These are phyloP conservation scores for Haematococcus sp. DNA, from an alignment of 139 green algal species.

Conservation along the genomic window DNA sequence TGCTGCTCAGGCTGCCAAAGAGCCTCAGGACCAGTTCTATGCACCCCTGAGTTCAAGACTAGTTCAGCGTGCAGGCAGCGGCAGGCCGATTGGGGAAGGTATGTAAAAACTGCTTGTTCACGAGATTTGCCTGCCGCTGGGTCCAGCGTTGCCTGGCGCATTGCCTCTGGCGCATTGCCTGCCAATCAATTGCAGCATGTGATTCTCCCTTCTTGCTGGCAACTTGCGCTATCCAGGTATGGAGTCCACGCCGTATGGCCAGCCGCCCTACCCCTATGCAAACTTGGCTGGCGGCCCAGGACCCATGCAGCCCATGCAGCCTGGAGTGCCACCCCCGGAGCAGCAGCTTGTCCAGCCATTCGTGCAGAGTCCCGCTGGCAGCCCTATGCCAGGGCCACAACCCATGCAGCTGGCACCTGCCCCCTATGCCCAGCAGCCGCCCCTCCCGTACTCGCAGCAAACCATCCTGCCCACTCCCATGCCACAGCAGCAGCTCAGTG, in stretches of 20 bases:
- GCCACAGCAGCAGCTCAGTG: neutral
- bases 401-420: conserved; percentile 4
- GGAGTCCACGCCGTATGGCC: neutral
- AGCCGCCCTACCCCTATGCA: neutral
- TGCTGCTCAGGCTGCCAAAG: neutral
- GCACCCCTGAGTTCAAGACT: neutral
- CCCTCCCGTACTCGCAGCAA: neutral
- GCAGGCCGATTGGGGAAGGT: neutral
- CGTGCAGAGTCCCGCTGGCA: neutral
- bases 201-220: no score
- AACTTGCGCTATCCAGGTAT: no score
- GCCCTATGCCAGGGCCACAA: neutral
- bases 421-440: neutral
- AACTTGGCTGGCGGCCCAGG: neutral
- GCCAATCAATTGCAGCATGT: no score
- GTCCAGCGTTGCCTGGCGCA: no score
- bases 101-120: no score
- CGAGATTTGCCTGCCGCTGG: no score
- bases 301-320: neutral
- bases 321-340: neutral
- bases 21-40: neutral
- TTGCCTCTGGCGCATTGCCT: no score
- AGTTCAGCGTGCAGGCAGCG: neutral
- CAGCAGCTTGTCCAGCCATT: conserved; percentile 13
- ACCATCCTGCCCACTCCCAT: no score